Percentiles rank a stretch among this genome's conserved stretches.
phyloP scores from a whole-genome alignment of 805 yeast genomes.

The Lipomyces yamanashiensis region DNA sequence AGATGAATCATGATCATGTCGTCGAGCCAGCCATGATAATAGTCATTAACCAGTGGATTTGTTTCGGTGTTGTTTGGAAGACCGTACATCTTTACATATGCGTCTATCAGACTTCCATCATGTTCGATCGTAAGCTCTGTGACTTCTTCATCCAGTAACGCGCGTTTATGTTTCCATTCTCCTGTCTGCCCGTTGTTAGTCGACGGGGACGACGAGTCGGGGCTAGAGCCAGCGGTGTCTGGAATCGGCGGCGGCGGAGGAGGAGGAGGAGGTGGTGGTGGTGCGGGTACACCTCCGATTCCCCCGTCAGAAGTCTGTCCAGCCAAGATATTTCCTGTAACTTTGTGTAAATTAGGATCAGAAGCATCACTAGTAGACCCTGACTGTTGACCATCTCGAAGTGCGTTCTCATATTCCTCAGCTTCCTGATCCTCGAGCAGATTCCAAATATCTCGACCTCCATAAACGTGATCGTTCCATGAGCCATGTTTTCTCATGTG shows the following conservation, averaged over 20 bases:
- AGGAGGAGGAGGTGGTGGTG: too few relatives aligned
- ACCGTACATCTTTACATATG: conserved; percentile 1
- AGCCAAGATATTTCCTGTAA: too few relatives aligned
- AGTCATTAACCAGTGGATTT: conserved; percentile 22
- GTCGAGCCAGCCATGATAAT: conserved; percentile 35
- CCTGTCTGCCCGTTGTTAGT: not conserved
- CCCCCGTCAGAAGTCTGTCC: too few relatives aligned
- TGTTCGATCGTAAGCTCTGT: not conserved
- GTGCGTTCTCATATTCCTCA: conserved; percentile 4
- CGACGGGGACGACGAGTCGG: too few relatives aligned
- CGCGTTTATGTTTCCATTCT: not conserved
- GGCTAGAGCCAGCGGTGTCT: too few relatives aligned
- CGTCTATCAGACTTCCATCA: not conserved
- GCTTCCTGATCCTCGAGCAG: conserved; percentile 20
- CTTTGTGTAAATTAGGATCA: too few relatives aligned
- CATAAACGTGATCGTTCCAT: conserved; percentile 28
- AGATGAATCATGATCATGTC: conserved; percentile 28
- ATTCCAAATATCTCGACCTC: conserved; percentile 26
- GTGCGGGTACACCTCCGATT: too few relatives aligned
- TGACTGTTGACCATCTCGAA: not conserved
- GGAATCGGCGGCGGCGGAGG: too few relatives aligned
- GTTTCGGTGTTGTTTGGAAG: not conserved
- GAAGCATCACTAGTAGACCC: too few relatives aligned
- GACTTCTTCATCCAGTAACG: not conserved
- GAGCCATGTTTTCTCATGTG: conserved; percentile 4